Base-by-base conservation (phyloP, 2,329 filamentous ascomycete species). In the Microsporum canis region DNA sequence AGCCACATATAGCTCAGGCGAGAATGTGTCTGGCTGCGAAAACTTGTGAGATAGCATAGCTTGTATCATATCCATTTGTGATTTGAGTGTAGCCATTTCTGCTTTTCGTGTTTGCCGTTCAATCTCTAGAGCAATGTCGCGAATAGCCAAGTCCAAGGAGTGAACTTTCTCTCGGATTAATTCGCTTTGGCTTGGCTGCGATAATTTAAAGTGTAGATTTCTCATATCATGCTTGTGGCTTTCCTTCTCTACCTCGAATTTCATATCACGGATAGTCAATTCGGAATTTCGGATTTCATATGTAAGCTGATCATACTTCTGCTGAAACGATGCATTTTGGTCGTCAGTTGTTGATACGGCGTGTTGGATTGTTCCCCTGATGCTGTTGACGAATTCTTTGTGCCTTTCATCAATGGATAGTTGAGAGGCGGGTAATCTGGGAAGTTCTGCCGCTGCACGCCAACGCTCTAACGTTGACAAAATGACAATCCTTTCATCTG, bases 401-500 rank as follows among this genome's bases (percentile, higher is more conserved):
- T 59, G 41, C 12, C 43, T 59, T 14, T 59, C 57, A 34, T 31
- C 38, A 2, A 41, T 14, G 1, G 56, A 36, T 34, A 47, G 6
- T 17, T 49, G 23, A 6, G 29, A 33, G 6, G 29, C 55, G 6
- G 36, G 36, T 14, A 57, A 7, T 27, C 41, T 33, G 3, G 65
- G 63, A 27, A 53, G 36, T 49, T 69, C 62, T 7, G 66, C 68
- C 43, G 68, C 71, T 1, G 63, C 59, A 17, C 60, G 60, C 74
- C 74, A 76, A 23, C 71, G 68, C 6, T 65, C 47, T 10, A 66
- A 62, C 5, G 66, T 61, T 4, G 41, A 31, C 31, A 56, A 45
- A 23, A 65, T 31, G 65, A 59, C 14, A 65, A 67, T 12, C 58
- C 57, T 34, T n/a, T 72, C 57, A 53, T 74, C 73, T 14, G 39